Conservation (phyloP, 2,329 filamentous ascomycete genomes). For the Trichoderma oligosporum region DNA sequence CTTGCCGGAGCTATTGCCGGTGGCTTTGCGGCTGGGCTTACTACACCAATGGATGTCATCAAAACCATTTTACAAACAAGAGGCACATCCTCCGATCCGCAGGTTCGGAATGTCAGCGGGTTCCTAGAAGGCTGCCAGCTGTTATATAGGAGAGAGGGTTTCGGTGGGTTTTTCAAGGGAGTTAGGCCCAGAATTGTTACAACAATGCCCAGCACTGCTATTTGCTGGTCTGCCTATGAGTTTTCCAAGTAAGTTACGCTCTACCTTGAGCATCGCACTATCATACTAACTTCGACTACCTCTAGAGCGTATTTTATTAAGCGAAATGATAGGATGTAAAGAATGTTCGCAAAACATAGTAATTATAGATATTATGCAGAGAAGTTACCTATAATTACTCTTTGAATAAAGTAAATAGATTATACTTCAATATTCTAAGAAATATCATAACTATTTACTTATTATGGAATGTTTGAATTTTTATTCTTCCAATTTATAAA, state of each 20-base stretch:
- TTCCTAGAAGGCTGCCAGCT: conserved; percentile 75
- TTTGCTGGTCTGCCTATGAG: conserved; percentile 85
- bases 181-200: conserved; percentile 87
- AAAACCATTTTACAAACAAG: conserved; percentile 96
- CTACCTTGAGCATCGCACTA: neutral
- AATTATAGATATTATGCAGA: conserved; percentile 17
- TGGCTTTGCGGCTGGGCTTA: conserved; percentile 87
- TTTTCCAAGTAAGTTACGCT: conserved; percentile 57
- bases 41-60: conserved; percentile 95
- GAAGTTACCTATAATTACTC: conserved; percentile 10
- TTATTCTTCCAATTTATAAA: no score
- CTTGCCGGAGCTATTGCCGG: conserved; percentile 87
- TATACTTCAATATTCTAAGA: neutral
- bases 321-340: conserved; percentile 44
- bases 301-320: conserved; percentile 58
- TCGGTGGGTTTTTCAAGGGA: conserved; percentile 87
- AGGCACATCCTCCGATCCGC: conserved; percentile 74
- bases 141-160: conserved; percentile 78
- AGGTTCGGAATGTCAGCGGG: conserved; percentile 81
- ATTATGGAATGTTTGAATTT: no score
- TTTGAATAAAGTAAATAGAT: conserved; percentile 11
- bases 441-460: no score
- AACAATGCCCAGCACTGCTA: conserved; percentile 98
- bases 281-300: neutral
- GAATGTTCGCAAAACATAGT: neutral